These are phyloP conservation scores for Flaveria robusta DNA, from an alignment of 129 eudicot species.

Conservation along the genomic window DNA sequence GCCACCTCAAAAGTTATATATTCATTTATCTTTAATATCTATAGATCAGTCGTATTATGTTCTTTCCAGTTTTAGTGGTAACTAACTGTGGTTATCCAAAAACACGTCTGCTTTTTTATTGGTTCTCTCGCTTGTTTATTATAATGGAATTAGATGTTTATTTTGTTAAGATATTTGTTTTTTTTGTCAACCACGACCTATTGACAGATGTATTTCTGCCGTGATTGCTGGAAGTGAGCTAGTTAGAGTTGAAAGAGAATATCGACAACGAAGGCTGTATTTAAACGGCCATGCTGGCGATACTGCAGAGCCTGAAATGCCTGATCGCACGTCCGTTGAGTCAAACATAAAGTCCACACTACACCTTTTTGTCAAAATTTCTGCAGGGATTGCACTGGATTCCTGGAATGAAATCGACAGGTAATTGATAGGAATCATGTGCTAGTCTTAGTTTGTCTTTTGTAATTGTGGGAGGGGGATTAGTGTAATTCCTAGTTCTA, in stretches of 20 bases:
- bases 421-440: too few relatives aligned
- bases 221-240: slow-evolving; percentile 93
- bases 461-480: too few relatives aligned
- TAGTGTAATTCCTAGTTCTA: too few relatives aligned
- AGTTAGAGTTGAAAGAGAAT: slow-evolving; percentile 81
- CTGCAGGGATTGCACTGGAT: slow-evolving; percentile 82
- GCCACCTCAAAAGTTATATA: neutral
- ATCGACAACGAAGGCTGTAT: slow-evolving; percentile 52
- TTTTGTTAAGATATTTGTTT: too few relatives aligned
- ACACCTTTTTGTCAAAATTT: slow-evolving; percentile 79
- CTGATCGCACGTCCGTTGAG: slow-evolving; percentile 59
- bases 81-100: neutral
- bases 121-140: slow-evolving; percentile 3
- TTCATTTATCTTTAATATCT: neutral
- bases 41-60: neutral
- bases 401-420: slow-evolving; percentile 83
- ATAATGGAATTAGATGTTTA: neutral
- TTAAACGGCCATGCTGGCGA: slow-evolving; percentile 71
- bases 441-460: too few relatives aligned
- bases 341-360: slow-evolving; percentile 73
- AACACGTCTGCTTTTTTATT: neutral
- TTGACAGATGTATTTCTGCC: slow-evolving; percentile 82
- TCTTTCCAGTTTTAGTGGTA: neutral
- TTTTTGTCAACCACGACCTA: neutral
- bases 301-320: slow-evolving; percentile 56